Percentiles rank a stretch among this genome's conserved stretches.
phyloP scores from a whole-genome alignment of 495 filamentous ascomycete genomes.

The Endocarpon pusillum region DNA sequence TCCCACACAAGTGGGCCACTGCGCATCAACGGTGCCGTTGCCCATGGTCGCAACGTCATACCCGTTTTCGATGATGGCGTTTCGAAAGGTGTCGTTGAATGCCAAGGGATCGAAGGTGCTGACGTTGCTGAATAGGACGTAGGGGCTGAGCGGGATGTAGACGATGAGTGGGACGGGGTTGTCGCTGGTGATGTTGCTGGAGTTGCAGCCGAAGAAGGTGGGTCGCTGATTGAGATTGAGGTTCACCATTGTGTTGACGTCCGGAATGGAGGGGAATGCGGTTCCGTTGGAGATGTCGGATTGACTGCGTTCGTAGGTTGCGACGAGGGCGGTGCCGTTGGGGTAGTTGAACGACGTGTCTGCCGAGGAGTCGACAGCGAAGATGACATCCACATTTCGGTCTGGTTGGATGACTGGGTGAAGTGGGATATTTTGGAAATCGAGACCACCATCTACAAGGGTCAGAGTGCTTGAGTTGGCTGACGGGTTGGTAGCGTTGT shows the following conservation, averaged over 20 bases:
- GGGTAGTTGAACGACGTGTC: slow-evolving; percentile 68
- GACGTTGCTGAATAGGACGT: slow-evolving; percentile 52
- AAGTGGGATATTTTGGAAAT: slow-evolving; percentile 75
- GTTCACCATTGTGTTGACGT: slow-evolving; percentile 74
- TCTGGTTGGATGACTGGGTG: slow-evolving; percentile 68
- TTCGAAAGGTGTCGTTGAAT: slow-evolving; percentile 45
- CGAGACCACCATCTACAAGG: slow-evolving; percentile 76
- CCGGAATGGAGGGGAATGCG: slow-evolving; percentile 66
- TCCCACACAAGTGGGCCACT: slow-evolving; percentile 68
- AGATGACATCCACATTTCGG: slow-evolving; percentile 75
- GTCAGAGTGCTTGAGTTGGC: slow-evolving; percentile 40
- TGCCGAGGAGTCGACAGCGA: slow-evolving; percentile 74
- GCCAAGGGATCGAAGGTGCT: slow-evolving; percentile 50
- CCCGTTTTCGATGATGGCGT: slow-evolving; percentile 69
- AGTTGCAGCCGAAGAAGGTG: slow-evolving; percentile 86
- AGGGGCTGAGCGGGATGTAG: slow-evolving; percentile 81
- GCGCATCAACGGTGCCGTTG: slow-evolving; percentile 51
- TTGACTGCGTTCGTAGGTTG: slow-evolving; percentile 59
- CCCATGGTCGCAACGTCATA: slow-evolving; percentile 66
- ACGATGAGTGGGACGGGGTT: slow-evolving; percentile 52
- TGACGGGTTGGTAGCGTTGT: slow-evolving; percentile 42
- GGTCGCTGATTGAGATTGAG: slow-evolving; percentile 68
- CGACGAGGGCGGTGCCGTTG: slow-evolving; percentile 68
- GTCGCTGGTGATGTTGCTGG: slow-evolving; percentile 32
- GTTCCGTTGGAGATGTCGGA: slow-evolving; percentile 58